Percentiles rank a stretch among this genome's conserved stretches.
Evolutionary conservation across 2,329 filamentous ascomycete genomes (phyloP).

Genomic region (Colletotrichum zoysiae): DNA sequence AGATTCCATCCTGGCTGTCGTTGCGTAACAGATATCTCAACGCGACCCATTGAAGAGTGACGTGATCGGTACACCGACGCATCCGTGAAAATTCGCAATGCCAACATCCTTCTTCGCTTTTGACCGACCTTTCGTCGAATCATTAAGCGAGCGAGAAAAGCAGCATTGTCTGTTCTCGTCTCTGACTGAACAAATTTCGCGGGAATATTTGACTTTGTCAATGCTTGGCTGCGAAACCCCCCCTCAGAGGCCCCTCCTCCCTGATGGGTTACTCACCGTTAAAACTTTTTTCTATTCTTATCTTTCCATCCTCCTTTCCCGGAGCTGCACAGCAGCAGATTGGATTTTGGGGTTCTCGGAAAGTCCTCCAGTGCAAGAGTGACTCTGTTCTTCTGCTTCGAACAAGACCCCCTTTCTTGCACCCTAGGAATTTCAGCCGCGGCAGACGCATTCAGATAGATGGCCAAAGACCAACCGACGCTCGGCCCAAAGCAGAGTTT

Average conservation of each 20-base stretch:
- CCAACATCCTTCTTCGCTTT: background rate
- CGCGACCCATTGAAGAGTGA: background rate
- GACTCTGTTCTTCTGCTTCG: background rate
- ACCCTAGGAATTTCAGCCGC: background rate
- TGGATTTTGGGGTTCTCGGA: too few species aligned
- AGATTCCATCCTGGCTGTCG: background rate
- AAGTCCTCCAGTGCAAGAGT: background rate
- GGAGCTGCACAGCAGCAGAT: background rate
- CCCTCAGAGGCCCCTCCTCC: background rate
- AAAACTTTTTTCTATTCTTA: background rate
- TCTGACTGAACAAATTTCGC: constrained; percentile 3
- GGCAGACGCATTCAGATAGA: background rate
- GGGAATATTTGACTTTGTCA: constrained; percentile 4
- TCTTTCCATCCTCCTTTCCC: background rate
- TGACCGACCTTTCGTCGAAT: background rate
- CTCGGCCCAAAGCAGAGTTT: background rate
- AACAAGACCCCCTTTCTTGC: background rate
- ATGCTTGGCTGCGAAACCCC: background rate
- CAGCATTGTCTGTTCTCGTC: background rate
- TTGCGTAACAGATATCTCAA: constrained; percentile 12
- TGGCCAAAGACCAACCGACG: background rate
- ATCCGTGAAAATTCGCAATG: background rate
- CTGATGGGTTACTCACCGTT: background rate
- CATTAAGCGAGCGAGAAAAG: background rate
- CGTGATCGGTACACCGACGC: background rate